Evolutionary conservation across 768 basidiomycete species (phyloP).

Genomic region (Psilocybe tampanensis): DNA sequence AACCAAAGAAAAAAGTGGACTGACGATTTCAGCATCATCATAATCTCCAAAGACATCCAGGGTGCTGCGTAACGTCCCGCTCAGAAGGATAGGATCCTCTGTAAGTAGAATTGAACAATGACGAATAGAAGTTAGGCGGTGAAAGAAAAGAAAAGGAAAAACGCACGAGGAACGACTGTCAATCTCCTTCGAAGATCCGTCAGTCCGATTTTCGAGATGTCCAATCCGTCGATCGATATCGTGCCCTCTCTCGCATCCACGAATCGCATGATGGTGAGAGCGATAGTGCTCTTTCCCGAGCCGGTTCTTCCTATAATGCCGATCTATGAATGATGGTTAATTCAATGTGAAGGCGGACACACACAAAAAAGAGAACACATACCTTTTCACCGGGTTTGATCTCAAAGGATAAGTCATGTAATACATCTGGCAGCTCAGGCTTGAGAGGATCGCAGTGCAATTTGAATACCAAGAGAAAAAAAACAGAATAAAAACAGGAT

Average conservation of each 20-base stretch:
- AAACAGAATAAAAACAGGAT: neutral
- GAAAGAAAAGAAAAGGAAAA: slow-evolving; percentile 36
- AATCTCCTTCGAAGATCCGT: slow-evolving; percentile 70
- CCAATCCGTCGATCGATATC: slow-evolving; percentile 74
- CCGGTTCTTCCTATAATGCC: slow-evolving; percentile 75
- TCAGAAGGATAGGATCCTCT: slow-evolving; percentile 91
- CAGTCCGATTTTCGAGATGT: slow-evolving; percentile 78
- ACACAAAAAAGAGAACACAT: neutral
- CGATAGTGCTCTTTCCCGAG: slow-evolving; percentile 81
- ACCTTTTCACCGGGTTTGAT: slow-evolving; percentile 73
- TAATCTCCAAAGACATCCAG: slow-evolving; percentile 89
- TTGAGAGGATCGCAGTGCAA: no score
- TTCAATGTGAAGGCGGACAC: neutral
- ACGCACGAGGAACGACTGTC: slow-evolving; percentile 66
- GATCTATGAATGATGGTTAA: slow-evolving; percentile 39
- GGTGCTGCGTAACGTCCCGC: slow-evolving; percentile 80
- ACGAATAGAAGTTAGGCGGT: slow-evolving; percentile 58
- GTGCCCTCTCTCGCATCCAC: slow-evolving; percentile 80
- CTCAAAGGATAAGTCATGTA: slow-evolving; percentile 77
- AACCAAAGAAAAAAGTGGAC: neutral
- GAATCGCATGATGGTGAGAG: slow-evolving; percentile 57
- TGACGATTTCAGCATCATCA: slow-evolving; percentile 69
- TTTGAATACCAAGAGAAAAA: no score
- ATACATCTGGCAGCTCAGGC: slow-evolving; percentile 85
- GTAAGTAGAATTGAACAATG: slow-evolving; percentile 33